Conservation (phyloP, 2,329 filamentous ascomycete genomes). For the Periconia macrospinosa region DNA sequence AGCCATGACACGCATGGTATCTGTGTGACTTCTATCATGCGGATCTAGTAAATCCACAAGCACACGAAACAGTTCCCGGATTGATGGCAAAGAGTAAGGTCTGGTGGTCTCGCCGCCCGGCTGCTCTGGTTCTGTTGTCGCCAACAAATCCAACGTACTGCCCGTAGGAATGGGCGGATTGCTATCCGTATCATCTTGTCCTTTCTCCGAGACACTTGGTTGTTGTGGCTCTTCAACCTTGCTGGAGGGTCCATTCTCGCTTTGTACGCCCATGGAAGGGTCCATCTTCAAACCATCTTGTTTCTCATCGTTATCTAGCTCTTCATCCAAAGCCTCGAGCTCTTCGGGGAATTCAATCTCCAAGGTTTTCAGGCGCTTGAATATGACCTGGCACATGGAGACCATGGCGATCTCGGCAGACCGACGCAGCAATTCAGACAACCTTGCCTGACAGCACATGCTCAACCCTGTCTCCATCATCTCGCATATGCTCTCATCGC, state of each 20-base stretch:
- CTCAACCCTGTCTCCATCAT: conserved; percentile 99
- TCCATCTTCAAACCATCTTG: conserved; percentile 83
- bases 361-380: conserved; percentile 85
- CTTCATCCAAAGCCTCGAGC: conserved; percentile 65
- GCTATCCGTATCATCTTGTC: conserved; percentile 40
- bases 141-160: conserved; percentile 49
- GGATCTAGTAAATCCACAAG: conserved; percentile 92
- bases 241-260: conserved; percentile 42
- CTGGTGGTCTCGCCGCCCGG: conserved; percentile 66
- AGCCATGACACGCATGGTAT: conserved; percentile 96
- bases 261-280: conserved; percentile 68
- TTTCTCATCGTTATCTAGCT: conserved; percentile 61
- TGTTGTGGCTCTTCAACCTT: conserved; percentile 41
- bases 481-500: conserved; percentile 96
- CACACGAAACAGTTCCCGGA: conserved; percentile 90
- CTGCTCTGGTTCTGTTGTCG: conserved; percentile 47
- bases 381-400: conserved; percentile 98
- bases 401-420: conserved; percentile 98
- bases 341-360: conserved; percentile 74
- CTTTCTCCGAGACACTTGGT: conserved; percentile 34
- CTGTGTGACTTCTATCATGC: conserved; percentile 87
- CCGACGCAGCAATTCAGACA: conserved; percentile 85
- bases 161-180: conserved; percentile 42
- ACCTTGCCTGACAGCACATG: conserved; percentile 91
- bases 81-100: conserved; percentile 92